Base-by-base conservation (phyloP, 306 rosid genomes). In the Cicer chorassanicum region DNA sequence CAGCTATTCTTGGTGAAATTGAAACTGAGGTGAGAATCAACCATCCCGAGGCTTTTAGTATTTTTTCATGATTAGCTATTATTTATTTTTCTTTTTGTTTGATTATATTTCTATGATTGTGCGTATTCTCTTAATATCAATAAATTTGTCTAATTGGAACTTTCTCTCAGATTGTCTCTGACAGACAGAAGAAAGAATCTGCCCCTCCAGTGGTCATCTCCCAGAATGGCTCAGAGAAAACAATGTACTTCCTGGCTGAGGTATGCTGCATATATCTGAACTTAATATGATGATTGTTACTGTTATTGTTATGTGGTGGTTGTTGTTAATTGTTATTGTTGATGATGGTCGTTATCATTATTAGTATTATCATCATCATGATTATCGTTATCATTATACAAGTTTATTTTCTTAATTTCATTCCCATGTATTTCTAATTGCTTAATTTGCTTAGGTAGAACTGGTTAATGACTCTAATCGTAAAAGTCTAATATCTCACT, bases 151-250 rank as follows among this genome's bases (percentile, higher is more conserved):
- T 21, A 42, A 63, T 72, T 82, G 81, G 72, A 55, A 53, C 76
- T 76, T 82, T 64, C 72, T 80, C 87, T 80, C 93, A 92, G 99
- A 84, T 94, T 86, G 96, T 94, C 80, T 80, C 95, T 42, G 99
- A 94, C 80, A 94, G 93, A 83, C 99, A 94, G 81, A 88, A 91
- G 84, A 94, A 92, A 86, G 97, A 92, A 77, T 94, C 99, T 43
- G 99, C 96, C 70, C 99, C 97, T 81, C 99, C 99, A 40, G 65
- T 87, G 69, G 78, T 80, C 80, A 75, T 86, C 13, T 67, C 86
- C 11, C 92, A 87, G 65, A 92, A 84, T 62, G 82, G 85, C 84
- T 69, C 92, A 4, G 87, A 50, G 85, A 91, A 94, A 83, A 88
- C 92, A 14, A 84, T 85, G 82, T 94, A 87, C 87, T 89, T 92